phyloP scores from a whole-genome alignment of 2,329 filamentous ascomycete species.

The Fusarium zealandicum region DNA sequence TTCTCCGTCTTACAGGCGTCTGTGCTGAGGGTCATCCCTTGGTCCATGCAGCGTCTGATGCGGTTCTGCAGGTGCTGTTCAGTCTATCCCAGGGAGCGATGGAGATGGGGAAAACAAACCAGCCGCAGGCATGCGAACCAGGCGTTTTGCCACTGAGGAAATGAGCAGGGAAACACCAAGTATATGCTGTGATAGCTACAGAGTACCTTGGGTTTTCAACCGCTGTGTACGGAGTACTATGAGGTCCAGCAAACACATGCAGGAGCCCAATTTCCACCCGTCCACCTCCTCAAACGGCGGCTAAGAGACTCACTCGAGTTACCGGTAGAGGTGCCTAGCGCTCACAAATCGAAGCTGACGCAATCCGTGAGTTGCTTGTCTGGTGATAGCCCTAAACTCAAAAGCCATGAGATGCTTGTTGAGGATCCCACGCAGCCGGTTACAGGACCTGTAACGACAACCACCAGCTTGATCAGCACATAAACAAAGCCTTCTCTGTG shows the following conservation, averaged over 20 bases:
- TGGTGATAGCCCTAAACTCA: conserved; percentile 35
- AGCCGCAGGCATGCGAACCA: conserved; percentile 30
- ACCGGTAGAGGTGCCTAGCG: conserved; percentile 32
- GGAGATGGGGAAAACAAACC: conserved; percentile 20
- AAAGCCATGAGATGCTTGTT: conserved; percentile 35
- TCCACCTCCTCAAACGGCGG: conserved; percentile 23
- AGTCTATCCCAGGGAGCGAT: conserved; percentile 14
- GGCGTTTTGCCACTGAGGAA: conserved; percentile 25
- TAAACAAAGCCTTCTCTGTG: conserved; percentile 18
- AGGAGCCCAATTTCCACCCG: conserved; percentile 34
- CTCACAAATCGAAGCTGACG: conserved; percentile 38
- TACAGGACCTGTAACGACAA: conserved; percentile 11
- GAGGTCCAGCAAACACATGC: neutral
- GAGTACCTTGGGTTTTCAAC: too few species aligned
- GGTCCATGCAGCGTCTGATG: conserved; percentile 27
- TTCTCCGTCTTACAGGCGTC: conserved; percentile 5
- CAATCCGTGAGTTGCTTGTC: conserved; percentile 36
- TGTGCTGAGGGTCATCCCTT: conserved; percentile 33
- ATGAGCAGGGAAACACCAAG: neutral
- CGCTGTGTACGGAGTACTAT: neutral
- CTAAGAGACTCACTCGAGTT: too few species aligned
- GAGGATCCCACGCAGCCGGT: conserved; percentile 10
- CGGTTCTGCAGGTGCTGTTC: conserved; percentile 12
- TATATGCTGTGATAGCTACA: too few species aligned
- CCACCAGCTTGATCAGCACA: conserved; percentile 15